Conservation (phyloP, 2,329 filamentous ascomycete species). For the Triangularia verruculosa region DNA sequence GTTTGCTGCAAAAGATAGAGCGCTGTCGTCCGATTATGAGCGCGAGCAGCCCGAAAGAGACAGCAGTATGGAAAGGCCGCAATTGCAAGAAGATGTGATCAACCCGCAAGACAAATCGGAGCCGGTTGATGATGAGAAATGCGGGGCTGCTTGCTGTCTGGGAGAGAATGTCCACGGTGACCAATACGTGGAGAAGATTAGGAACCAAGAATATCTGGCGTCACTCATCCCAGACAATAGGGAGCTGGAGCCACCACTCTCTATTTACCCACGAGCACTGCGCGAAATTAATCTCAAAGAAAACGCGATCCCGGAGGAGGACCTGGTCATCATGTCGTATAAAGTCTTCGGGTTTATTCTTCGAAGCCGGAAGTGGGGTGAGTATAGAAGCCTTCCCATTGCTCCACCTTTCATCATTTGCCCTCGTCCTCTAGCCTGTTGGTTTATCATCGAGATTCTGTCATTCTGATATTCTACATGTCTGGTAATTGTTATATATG, state of each 20-base stretch:
- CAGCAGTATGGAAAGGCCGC: too few relatives aligned
- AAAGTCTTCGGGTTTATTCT: constrained; percentile 36
- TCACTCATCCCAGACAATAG: constrained; percentile 14
- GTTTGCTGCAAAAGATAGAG: constrained; percentile 17
- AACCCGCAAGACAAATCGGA: too few relatives aligned
- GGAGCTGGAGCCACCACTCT: constrained; percentile 9
- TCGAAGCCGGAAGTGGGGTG: constrained; percentile 35
- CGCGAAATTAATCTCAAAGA: constrained; percentile 7
- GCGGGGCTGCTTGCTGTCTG: constrained; percentile 20
- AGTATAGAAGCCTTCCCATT: constrained; percentile 5
- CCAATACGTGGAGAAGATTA: constrained; percentile 10
- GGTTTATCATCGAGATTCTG: too few relatives aligned
- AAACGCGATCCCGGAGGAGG: constrained; percentile 23
- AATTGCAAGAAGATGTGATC: too few relatives aligned
- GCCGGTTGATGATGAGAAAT: too few relatives aligned
- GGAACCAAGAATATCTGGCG: constrained; percentile 15
- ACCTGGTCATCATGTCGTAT: constrained; percentile 34
- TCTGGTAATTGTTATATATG: too few relatives aligned
- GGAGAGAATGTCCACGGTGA: constrained; percentile 12
- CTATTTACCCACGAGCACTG: constrained; percentile 12
- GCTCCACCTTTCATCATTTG: background rate
- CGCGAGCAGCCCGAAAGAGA: too few relatives aligned
- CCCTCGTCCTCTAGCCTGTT: background rate
- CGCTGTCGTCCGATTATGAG: too few relatives aligned
- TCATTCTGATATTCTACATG: too few relatives aligned